Evolutionary conservation across 2,329 filamentous ascomycete species (phyloP), one percentile per base, ranked within the genome.

Genomic region (Cladosporium velox): DNA sequence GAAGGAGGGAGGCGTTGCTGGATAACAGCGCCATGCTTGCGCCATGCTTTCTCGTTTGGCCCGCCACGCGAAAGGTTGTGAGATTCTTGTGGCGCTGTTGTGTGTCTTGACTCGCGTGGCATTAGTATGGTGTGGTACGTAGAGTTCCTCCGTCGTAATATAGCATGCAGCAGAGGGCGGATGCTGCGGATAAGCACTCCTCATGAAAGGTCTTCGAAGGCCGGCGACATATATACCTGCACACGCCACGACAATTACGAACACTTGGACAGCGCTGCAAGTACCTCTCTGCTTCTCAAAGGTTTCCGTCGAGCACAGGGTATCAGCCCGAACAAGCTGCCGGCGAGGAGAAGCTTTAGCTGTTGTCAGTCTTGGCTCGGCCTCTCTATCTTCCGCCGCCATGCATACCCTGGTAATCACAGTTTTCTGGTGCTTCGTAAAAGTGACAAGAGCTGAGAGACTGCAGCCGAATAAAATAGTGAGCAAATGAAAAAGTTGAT

Each of bases 21-120:
- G 11, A 49, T 61, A 41, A 61, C 59, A 61, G 59, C 59, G 59
- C 59, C 59, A 61, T 35, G 34, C 34, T 12, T 12, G 34, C 14
- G 34, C 34, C 34, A 35, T 61, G 59, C 59, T 49, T 51, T 61
- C 26, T 34, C 15, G 24, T 24, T 24, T 11, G 26, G 41, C 44
- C 24, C 10, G 30, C 59, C 41, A 61, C 41, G 28, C 41, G 18
- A 34, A 59, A 21, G 52, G 3, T 24, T 49, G 24, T 59, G 38
- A 7, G 35, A 14, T n/a, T 10, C 58, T 32, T 47, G 38, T 18
- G n/a, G n/a, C 1, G 49, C 24, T 54, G 49, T 55, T n/a, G 34
- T 21, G 52, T 55, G 5, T 34, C 52, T 21, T 55, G 52, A 55
- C 52, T 55, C 52, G 52, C 8, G 41, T 6, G n/a, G 10, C 38